These are phyloP conservation scores for Rhododendron molle DNA, from an alignment of 148 eudicot genomes.

Conservation along the genomic window DNA sequence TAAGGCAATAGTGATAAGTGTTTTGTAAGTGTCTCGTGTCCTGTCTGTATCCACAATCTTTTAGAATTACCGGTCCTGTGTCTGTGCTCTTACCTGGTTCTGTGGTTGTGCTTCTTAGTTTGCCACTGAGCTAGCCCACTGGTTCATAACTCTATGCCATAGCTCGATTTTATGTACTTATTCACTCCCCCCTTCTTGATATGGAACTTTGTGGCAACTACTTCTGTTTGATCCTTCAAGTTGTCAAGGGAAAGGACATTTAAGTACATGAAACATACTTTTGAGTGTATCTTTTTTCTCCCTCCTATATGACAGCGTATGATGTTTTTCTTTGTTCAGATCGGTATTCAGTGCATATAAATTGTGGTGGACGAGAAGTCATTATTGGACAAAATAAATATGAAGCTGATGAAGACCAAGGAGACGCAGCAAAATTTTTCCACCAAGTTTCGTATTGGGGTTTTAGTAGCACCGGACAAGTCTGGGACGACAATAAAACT, in stretches of 20 bases:
- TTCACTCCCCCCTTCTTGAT: not conserved
- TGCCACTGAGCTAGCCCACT: not conserved
- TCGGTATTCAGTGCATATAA: constrained; percentile 45
- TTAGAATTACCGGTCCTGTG: too few relatives aligned
- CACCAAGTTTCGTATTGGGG: constrained; percentile 45
- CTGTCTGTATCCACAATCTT: too few relatives aligned
- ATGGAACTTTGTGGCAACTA: too few relatives aligned
- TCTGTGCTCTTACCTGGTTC: too few relatives aligned
- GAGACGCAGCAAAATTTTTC: constrained; percentile 37
- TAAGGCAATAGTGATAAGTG: too few relatives aligned
- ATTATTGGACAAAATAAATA: constrained; percentile 29
- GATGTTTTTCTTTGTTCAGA: constrained; percentile 24
- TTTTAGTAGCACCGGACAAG: constrained; percentile 53
- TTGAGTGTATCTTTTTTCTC: not conserved
- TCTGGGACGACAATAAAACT: constrained; percentile 8
- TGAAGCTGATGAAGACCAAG: constrained; percentile 40
- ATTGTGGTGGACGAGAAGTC: constrained; percentile 50
- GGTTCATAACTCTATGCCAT: too few relatives aligned
- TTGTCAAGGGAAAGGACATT: not conserved
- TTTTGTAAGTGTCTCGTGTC: too few relatives aligned
- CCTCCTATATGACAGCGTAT: not conserved
- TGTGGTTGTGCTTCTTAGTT: not conserved
- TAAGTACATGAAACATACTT: not conserved
- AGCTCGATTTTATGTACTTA: not conserved
- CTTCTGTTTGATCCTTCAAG: too few relatives aligned